A percentile compares a stretch with the other conserved stretches of the same genome.
Conservation (phyloP, 2,329 filamentous ascomycete species). For the Aspergillus eucalypticola region DNA sequence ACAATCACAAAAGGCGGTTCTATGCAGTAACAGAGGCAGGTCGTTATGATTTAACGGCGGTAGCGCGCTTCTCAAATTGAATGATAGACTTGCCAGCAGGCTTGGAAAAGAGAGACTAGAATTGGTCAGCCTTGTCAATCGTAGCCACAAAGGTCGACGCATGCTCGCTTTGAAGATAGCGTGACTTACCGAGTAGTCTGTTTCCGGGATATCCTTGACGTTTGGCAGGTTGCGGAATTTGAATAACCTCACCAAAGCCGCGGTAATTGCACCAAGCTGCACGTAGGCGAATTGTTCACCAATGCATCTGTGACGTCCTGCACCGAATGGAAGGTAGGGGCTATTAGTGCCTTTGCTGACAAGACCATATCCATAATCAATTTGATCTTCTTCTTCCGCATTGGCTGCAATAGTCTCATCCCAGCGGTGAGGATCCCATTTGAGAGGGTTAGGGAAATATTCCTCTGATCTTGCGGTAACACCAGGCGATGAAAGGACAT, state of each 20-base stretch:
- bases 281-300: conserved; percentile 96
- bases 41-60: conserved; percentile 27
- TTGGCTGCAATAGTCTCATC: conserved; percentile 57
- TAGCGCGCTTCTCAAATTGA: conserved; percentile 63
- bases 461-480: conserved; percentile 70
- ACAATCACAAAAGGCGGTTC: background rate
- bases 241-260: conserved; percentile 73
- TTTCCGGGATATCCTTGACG: conserved; percentile 41
- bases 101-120: conserved; percentile 66
- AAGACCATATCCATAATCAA: conserved; percentile 91
- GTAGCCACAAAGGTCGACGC: background rate
- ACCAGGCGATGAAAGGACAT: conserved; percentile 80
- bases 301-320: conserved; percentile 89
- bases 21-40: background rate
- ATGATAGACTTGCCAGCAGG: conserved; percentile 71
- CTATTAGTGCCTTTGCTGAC: conserved; percentile 88
- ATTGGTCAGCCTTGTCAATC: conserved; percentile 12
- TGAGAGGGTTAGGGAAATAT: conserved; percentile 78
- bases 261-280: conserved; percentile 83
- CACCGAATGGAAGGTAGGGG: conserved; percentile 92
- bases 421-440: conserved; percentile 94
- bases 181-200: conserved; percentile 57
- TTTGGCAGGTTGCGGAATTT: conserved; percentile 66
- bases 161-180: background rate
- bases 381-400: conserved; percentile 66